Evolutionary conservation across 805 yeast species (phyloP).

Genomic region (Starmerella floricola): DNA sequence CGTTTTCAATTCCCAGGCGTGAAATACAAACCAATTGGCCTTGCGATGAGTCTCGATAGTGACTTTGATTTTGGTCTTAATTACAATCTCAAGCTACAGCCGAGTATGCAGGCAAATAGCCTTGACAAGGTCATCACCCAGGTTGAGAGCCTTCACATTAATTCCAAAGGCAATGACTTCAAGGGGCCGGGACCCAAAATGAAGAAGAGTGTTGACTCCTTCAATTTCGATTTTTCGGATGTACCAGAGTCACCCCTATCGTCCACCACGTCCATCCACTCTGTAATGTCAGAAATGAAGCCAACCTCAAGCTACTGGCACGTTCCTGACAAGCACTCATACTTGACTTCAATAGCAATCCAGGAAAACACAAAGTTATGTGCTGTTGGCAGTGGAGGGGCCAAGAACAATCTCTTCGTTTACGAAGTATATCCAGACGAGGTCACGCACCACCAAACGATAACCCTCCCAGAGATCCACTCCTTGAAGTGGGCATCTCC

Average conservation of each 20-base stretch:
- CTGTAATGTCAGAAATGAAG: not conserved
- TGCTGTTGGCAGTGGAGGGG: constrained; percentile 45
- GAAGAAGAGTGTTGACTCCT: not conserved
- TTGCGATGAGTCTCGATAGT: not conserved
- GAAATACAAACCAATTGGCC: too few species aligned
- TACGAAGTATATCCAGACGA: constrained; percentile 37
- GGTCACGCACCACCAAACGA: constrained; percentile 47
- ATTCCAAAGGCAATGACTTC: not conserved
- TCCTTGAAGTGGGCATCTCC: constrained; percentile 35
- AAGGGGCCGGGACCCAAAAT: not conserved
- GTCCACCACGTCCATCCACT: constrained; percentile 13
- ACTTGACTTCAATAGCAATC: constrained; percentile 29
- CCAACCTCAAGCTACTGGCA: constrained; percentile 28
- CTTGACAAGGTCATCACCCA: not conserved
- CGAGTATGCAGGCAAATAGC: not conserved
- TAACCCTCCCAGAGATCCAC: constrained; percentile 42
- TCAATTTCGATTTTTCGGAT: not conserved
- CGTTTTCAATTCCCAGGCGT: too few species aligned
- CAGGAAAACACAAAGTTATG: constrained; percentile 33
- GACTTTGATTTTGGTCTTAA: constrained; percentile 1
- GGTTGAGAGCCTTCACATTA: not conserved
- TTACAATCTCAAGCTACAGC: not conserved
- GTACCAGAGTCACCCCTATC: constrained; percentile 5
- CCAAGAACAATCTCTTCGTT: constrained; percentile 38
- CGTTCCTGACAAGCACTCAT: constrained; percentile 29